Evolutionary conservation across 192 early-diverging fungal species (phyloP).

Genomic region (Gonapodya sp.): DNA sequence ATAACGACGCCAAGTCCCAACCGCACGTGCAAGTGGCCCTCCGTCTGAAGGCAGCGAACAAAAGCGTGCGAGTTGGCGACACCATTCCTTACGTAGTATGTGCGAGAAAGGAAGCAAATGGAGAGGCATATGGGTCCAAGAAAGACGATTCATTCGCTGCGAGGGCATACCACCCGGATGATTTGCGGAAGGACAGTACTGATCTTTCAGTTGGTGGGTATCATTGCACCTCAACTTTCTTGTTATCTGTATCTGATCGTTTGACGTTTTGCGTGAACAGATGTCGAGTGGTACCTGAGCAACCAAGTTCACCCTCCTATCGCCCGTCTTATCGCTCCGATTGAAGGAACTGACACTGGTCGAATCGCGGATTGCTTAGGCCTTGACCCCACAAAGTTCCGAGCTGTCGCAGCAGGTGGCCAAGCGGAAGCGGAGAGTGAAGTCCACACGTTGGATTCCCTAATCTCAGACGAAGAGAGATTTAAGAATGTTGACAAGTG

Average conservation of each 20-base stretch:
- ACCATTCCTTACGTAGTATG: slow-evolving; percentile 91
- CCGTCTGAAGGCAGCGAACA: slow-evolving; percentile 59
- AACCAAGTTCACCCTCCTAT: slow-evolving; percentile 88
- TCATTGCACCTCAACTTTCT: not conserved
- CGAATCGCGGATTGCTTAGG: slow-evolving; percentile 68
- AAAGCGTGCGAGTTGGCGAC: slow-evolving; percentile 66
- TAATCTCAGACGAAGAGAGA: slow-evolving; percentile 59
- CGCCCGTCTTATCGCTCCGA: slow-evolving; percentile 67
- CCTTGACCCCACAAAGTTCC: slow-evolving; percentile 33
- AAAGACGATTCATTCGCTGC: slow-evolving; percentile 46
- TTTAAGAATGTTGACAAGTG: slow-evolving; percentile 66
- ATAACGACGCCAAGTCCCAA: slow-evolving; percentile 75
- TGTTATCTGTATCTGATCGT: slow-evolving; percentile 5
- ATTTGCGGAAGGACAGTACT: slow-evolving; percentile 40
- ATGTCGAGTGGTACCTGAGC: slow-evolving; percentile 87
- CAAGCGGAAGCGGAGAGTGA: slow-evolving; percentile 29
- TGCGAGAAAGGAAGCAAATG: slow-evolving; percentile 24
- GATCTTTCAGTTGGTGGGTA: slow-evolving; percentile 40
- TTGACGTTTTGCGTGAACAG: not conserved
- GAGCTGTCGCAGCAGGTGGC: not conserved
- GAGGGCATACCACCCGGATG: slow-evolving; percentile 77
- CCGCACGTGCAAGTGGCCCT: slow-evolving; percentile 95
- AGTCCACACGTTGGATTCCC: slow-evolving; percentile 65
- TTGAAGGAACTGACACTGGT: slow-evolving; percentile 72
- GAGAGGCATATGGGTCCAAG: slow-evolving; percentile 12